phyloP scores from a whole-genome alignment of 768 basidiomycete species.

The Pluteus cervinus region DNA sequence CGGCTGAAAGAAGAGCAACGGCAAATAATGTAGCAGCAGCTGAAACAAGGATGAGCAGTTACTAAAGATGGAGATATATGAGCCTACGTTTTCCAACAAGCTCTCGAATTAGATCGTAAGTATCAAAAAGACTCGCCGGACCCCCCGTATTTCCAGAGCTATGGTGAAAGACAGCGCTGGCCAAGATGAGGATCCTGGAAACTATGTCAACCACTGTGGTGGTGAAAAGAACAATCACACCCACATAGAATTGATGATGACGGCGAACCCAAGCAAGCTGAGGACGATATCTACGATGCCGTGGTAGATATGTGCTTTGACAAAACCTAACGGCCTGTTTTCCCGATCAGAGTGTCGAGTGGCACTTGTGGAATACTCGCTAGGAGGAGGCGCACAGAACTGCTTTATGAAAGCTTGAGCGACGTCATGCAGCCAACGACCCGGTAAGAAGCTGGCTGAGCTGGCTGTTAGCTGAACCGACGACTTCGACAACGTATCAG shows the following conservation, averaged over 20 bases:
- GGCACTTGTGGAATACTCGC: conserved; percentile 25
- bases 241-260: conserved; percentile 81
- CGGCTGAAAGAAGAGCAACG: conserved; percentile 75
- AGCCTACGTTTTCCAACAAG: conserved; percentile 61
- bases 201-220: neutral
- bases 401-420: conserved; percentile 23
- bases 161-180: conserved; percentile 74
- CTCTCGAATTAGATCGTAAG: conserved; percentile 65
- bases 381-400: conserved; percentile 32
- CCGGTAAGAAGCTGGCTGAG: conserved; percentile 1
- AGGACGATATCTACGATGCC: conserved; percentile 59
- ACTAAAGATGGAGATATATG: conserved; percentile 1
- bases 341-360: conserved; percentile 47
- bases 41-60: conserved; percentile 17
- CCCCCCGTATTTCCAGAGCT: conserved; percentile 21
- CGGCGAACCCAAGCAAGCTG: conserved; percentile 76
- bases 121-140: conserved; percentile 79
- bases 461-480: too few species aligned
- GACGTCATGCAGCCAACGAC: conserved; percentile 11
- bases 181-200: conserved; percentile 72
- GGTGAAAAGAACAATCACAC: conserved; percentile 16
- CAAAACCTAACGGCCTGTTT: conserved; percentile 50
- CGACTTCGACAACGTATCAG: too few species aligned
- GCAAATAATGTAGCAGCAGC: conserved; percentile 87
- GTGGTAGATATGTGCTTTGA: conserved; percentile 60